Percentiles rank a stretch among this genome's conserved stretches.
phyloP scores from a whole-genome alignment of 1,284 basidiomycete genomes.

The Cryptococcus depauperatus region DNA sequence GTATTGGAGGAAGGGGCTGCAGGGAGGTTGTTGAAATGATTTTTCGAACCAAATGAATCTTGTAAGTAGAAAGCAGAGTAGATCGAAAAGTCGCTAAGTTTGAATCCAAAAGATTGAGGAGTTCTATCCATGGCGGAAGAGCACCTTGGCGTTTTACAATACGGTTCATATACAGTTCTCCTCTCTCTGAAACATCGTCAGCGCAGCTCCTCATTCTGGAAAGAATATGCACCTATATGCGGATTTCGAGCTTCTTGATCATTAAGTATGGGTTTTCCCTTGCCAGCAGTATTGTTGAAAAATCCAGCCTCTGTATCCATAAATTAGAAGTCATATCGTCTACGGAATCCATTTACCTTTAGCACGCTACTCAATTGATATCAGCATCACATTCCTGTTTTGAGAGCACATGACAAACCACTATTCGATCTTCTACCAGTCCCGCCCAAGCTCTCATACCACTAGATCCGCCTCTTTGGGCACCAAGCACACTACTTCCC shows the following conservation, averaged over 20 bases:
- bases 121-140: conserved; percentile 82
- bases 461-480: conserved; percentile 29
- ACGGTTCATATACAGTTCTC: conserved; percentile 62
- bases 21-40: conserved; percentile 48
- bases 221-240: conserved; percentile 60
- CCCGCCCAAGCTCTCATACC: conserved; percentile 64
- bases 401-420: conserved; percentile 48
- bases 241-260: conserved; percentile 67
- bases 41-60: conserved; percentile 56
- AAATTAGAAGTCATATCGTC: not conserved
- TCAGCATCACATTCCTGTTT: not conserved
- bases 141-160: conserved; percentile 78
- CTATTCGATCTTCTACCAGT: conserved; percentile 70
- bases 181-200: conserved; percentile 19
- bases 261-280: conserved; percentile 60
- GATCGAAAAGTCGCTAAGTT: conserved; percentile 58
- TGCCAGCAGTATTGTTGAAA: conserved; percentile 64
- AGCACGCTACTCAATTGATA: conserved; percentile 24
- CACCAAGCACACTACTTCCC: conserved; percentile 38
- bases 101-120: conserved; percentile 60
- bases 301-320: conserved; percentile 50
- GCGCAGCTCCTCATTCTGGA: not conserved
- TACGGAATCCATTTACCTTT: conserved; percentile 17
- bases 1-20: conserved; percentile 40
- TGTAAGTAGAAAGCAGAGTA: conserved; percentile 48